These are phyloP conservation scores for Orychophragmus violaceus DNA, from an alignment of 345 rosid species.

Conservation along the genomic window DNA sequence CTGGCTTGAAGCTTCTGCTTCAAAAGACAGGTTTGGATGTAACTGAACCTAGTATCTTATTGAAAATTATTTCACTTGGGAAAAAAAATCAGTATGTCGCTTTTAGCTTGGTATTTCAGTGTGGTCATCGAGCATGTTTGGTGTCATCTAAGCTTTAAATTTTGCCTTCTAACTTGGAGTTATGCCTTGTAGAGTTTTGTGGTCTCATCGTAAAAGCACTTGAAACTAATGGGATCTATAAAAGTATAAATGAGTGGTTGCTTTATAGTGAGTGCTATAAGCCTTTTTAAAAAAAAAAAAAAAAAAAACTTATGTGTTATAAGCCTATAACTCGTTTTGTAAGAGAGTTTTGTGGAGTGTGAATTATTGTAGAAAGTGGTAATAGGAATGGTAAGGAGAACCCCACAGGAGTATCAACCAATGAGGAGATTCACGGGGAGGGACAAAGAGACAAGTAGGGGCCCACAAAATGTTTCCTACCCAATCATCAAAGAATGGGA, in stretches of 20 bases:
- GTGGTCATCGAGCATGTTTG: neutral
- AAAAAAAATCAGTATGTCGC: too few species aligned
- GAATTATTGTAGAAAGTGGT: constrained; percentile 21
- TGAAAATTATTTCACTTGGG: too few species aligned
- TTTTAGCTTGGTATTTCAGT: too few species aligned
- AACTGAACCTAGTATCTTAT: too few species aligned
- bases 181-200: neutral
- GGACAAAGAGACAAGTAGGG: constrained; percentile 48
- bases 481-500: constrained; percentile 44
- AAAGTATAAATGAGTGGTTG: constrained; percentile 10
- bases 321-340: neutral
- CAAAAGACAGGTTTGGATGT: too few species aligned
- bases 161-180: neutral
- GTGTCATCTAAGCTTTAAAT: neutral
- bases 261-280: constrained; percentile 14
- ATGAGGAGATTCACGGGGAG: constrained; percentile 22
- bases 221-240: constrained; percentile 25
- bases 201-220: neutral
- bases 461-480: constrained; percentile 46
- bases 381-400: constrained; percentile 4
- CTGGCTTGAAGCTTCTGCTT: too few species aligned
- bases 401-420: constrained; percentile 13
- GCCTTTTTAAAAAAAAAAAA: too few species aligned
- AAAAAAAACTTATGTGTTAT: too few species aligned
- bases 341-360: constrained; percentile 21